phyloP scores from a whole-genome alignment of 176 grass and related monocot genomes.

The Eragrostis curvula region DNA sequence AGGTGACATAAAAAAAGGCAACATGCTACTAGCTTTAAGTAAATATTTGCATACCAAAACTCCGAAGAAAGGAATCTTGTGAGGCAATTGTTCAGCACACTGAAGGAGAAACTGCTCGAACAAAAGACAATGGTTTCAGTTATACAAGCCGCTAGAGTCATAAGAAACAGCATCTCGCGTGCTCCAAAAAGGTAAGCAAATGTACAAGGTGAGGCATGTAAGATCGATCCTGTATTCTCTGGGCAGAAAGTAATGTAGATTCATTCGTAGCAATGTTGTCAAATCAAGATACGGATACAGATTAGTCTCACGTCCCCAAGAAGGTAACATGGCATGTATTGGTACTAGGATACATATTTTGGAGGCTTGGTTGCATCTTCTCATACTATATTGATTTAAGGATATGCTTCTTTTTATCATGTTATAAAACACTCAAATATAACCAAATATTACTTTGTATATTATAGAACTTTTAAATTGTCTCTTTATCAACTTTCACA shows the following conservation, averaged over 20 bases:
- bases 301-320: background rate
- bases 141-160: conserved; percentile 31
- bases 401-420: background rate
- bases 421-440: background rate
- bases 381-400: background rate
- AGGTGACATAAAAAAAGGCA: conserved; percentile 1
- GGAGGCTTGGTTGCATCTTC: background rate
- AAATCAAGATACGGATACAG: background rate
- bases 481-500: background rate
- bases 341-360: background rate
- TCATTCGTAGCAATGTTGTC: background rate
- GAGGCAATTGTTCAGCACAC: conserved; percentile 88
- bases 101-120: conserved; percentile 80
- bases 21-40: conserved; percentile 12
- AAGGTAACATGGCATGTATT: background rate
- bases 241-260: background rate
- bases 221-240: conserved; percentile 4
- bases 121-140: conserved; percentile 42
- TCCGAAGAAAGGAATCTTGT: conserved; percentile 95
- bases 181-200: conserved; percentile 19
- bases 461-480: background rate
- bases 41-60: conserved; percentile 78
- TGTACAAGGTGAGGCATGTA: conserved; percentile 24
- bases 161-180: background rate
- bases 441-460: background rate